A percentile compares a stretch with the other conserved stretches of the same genome.
Conservation (phyloP, 2,329 filamentous ascomycete species). For the Cadophora luteo-olivacea region DNA sequence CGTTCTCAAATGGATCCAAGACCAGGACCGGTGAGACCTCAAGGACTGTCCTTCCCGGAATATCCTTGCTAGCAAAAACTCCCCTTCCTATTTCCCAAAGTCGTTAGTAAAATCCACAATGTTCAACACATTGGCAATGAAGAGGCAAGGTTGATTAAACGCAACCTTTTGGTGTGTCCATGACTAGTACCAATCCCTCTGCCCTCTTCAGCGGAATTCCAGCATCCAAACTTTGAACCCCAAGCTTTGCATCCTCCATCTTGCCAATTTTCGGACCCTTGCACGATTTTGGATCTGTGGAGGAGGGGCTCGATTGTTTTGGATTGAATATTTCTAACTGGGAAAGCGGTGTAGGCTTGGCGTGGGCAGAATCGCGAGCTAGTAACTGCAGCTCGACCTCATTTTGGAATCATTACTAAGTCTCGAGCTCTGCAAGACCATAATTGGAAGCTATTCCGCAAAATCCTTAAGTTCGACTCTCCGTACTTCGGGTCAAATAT, state of each 20-base stretch:
- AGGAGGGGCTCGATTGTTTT: conserved; percentile 5
- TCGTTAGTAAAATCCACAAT: conserved; percentile 1
- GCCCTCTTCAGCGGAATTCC: conserved; percentile 49
- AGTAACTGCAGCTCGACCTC: neutral
- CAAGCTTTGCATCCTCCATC: conserved; percentile 5
- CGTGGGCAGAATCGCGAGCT: conserved; percentile 23
- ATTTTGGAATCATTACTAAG: neutral
- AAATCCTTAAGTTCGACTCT: neutral
- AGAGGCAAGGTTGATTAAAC: conserved; percentile 23
- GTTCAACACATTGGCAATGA: too few species aligned
- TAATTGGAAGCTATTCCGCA: too few species aligned
- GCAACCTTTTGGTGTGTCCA: conserved; percentile 60
- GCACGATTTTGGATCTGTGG: conserved; percentile 8
- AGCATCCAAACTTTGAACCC: conserved; percentile 1
- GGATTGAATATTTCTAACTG: neutral
- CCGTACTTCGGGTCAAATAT: neutral
- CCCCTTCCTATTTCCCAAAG: conserved; percentile 52
- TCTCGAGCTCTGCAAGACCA: neutral
- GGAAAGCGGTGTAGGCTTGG: conserved; percentile 22
- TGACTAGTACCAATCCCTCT: conserved; percentile 50
- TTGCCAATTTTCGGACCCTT: conserved; percentile 15
- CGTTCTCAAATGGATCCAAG: conserved; percentile 54
- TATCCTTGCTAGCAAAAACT: conserved; percentile 54
- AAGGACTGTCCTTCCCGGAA: conserved; percentile 55
- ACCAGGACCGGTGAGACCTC: conserved; percentile 60